A percentile compares a stretch with the other conserved stretches of the same genome.
Conservation (phyloP, 345 rosid species). For the Eucalyptus rudis region DNA sequence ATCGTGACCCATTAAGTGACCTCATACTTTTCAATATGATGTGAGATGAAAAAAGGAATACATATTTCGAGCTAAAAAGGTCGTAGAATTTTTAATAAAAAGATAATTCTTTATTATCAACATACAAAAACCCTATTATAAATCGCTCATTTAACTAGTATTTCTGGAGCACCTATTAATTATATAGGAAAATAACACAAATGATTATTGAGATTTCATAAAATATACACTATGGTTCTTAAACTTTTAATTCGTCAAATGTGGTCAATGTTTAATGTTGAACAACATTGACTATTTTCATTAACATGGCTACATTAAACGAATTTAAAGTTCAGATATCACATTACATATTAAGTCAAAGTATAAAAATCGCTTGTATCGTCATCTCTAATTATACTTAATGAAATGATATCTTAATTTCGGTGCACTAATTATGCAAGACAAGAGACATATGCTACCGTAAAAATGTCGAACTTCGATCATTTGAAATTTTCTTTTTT, state of each 20-base stretch:
- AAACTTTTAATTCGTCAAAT: accelerated
- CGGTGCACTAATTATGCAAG: accelerated
- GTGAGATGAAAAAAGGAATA: not conserved
- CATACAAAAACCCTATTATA: not conserved
- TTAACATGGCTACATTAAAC: no score
- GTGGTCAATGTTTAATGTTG: accelerated
- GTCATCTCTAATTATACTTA: not conserved
- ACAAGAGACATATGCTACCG: accelerated
- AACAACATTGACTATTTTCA: no score
- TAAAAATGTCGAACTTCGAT: accelerated
- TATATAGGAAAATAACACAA: not conserved
- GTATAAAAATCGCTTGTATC: accelerated
- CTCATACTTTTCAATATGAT: not conserved
- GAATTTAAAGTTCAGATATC: accelerated
- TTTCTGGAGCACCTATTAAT: accelerated
- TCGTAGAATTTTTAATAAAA: no score
- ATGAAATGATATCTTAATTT: not conserved
- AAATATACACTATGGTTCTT: accelerated
- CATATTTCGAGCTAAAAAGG: not conserved
- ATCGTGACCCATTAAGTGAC: not conserved
- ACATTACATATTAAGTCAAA: no score
- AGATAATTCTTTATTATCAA: not conserved
- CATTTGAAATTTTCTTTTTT: no score
- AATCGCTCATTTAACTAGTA: not conserved
- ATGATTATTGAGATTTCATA: no score